Evolutionary conservation across 2,329 filamentous ascomycete species (phyloP), one percentile per base, ranked within the genome.

Genomic region (Xylariaceae sp.): DNA sequence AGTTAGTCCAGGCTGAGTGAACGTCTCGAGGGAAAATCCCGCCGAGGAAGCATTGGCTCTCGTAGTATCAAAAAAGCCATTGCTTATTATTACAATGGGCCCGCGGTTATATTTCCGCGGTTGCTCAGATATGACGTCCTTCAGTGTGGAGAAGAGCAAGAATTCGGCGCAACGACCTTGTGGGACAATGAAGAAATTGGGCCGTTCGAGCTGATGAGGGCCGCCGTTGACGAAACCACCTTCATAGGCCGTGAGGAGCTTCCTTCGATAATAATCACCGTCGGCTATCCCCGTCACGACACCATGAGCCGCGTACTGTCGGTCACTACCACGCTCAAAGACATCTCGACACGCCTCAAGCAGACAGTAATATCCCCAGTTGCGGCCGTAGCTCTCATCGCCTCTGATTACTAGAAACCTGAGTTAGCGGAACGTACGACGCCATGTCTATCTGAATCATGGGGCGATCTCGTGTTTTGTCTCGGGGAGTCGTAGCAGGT

Each of bases 371-470:
- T 69, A 70, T 7, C 66, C 66, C 56, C 58, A 66, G 45, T 68
- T 69, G 8, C 67, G 62, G 15, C 66, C 68, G 51, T 70, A 69
- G 52, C 64, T 68, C 54, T 70, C 68, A 54, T 69, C 68, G 7
- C 62, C 68, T 39, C 66, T 47, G 10, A 70, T 63, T 51, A 70
- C 65, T 66, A 52, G 39, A 37, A 18, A 11, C 6, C 11, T 3
- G 15, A 17, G 50, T 56, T 18, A 61, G 57, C 45, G 6, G 37
- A 35, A 50, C 47, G 8, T 47, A 45, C 23, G 8, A 39, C 9
- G 17, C 2, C 11, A 50, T 51, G n/a, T 42, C n/a, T 7, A 23
- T 23, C 4, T 51, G 23, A 18, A 23, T 51, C 18, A 11, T 10
- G 11, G n/a, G 10, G 11, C n/a, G 5, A 23, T 23, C 23, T 23